Base-by-base conservation (phyloP, 2,329 filamentous ascomycete species). In the Ambrosiella beaveri region DNA sequence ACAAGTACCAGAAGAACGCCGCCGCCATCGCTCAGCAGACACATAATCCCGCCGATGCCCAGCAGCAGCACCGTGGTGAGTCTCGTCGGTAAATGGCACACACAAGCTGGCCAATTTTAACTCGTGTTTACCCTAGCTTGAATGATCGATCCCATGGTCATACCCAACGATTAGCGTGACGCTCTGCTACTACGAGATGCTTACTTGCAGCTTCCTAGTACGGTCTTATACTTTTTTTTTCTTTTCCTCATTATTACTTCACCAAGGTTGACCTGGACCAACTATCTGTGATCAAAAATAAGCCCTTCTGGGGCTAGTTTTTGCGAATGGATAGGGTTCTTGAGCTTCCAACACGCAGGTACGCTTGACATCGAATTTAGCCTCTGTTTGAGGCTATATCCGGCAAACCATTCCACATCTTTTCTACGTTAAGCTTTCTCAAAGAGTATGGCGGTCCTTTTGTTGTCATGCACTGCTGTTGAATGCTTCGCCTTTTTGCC, bases 1-100 rank as follows among this genome's bases (percentile, higher is more conserved):
- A 96, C 82, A 97, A 97, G 78, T 96, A 97, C 79, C 90, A 96
- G 81, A 96, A 96, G 84, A 97, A 96, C 66, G 90, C 90, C 58
- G 88, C 94, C 75, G 89, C 89, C 68, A 95, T 95, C 71, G 87
- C 88, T 65, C 85, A 91, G 71, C 86, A 86, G 65, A 83, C 82
- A 64, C 83, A 79, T 64, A 75, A 81, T 67, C 74, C 73, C 60
- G 85, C 89, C 64, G 82, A 82, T 45, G 85, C 89, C 15, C 87
- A 93, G 67, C 88, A 90, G 74, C 81, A 81, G 65, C 82, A 82
- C 69, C 78, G 78, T 66, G 81, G 82, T 67, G 78, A 79, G 66
- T 81, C 83, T 44, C 40, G 38, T 40, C 37, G 40, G 56, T 44
- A 51, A 49, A 35, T 44, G 40, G n/a, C 38, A 37, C 27, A 53